A percentile compares a stretch with the other conserved stretches of the same genome.
phyloP scores from a whole-genome alignment of 208 protist genomes.

The Spongospora subterranea region DNA sequence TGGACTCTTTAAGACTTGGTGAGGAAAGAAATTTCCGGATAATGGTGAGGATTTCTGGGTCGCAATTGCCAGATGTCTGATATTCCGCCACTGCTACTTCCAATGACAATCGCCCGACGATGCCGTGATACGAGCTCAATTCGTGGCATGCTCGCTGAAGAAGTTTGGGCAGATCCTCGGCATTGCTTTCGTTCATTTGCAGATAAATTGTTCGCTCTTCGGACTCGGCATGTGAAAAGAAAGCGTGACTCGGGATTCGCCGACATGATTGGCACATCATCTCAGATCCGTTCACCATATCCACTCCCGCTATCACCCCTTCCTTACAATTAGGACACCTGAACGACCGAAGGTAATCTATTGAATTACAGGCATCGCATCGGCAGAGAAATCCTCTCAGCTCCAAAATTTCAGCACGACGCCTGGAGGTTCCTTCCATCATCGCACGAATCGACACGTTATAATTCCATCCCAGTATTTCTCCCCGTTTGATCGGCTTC shows the following conservation, averaged over 20 bases:
- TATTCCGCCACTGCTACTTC: not conserved
- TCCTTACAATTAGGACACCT: not conserved
- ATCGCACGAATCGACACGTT: not conserved
- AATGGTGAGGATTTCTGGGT: not conserved
- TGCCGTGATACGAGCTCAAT: conserved; percentile 19
- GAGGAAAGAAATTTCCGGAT: conserved; percentile 20
- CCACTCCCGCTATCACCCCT: not conserved
- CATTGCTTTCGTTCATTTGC: not conserved
- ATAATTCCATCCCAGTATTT: conserved; percentile 54
- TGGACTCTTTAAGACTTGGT: not conserved
- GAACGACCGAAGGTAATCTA: conserved; percentile 35
- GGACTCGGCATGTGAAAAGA: not conserved
- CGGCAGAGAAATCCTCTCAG: conserved; percentile 7
- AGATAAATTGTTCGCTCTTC: conserved; percentile 3
- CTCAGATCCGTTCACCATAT: not conserved
- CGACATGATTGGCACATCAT: not conserved
- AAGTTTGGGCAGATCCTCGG: not conserved
- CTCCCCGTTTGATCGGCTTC: not conserved
- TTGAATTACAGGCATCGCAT: not conserved
- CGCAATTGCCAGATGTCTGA: too few species aligned
- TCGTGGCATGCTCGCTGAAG: not conserved
- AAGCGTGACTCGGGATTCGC: not conserved
- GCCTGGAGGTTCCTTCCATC: not conserved
- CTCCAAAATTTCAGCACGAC: conserved; percentile 31
- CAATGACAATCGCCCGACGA: not conserved